Evolutionary conservation across 192 early-diverging fungal genomes (phyloP).

Genomic region (Endogone sp.): DNA sequence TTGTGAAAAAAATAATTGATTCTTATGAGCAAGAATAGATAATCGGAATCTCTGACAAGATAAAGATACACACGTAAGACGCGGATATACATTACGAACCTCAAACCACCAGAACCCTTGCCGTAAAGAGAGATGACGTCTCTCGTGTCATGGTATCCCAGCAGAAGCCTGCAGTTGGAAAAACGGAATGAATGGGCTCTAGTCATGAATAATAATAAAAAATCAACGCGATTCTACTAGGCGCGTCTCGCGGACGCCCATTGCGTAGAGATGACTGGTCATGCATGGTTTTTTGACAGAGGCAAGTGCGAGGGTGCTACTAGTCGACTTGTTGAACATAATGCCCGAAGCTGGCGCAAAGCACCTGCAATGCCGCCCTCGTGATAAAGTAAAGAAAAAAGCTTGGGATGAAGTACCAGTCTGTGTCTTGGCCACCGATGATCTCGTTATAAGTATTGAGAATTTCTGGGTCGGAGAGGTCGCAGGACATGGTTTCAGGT

Average conservation of each 20-base stretch:
- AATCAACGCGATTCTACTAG: neutral
- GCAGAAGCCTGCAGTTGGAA: constrained; percentile 42
- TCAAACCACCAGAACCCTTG: constrained; percentile 47
- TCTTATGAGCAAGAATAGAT: neutral
- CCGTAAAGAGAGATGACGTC: constrained; percentile 61
- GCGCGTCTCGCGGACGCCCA: neutral
- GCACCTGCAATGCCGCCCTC: no score
- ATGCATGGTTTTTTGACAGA: neutral
- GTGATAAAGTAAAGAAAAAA: no score
- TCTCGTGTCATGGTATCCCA: constrained; percentile 59
- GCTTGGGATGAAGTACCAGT: constrained; percentile 48
- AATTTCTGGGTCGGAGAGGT: constrained; percentile 57
- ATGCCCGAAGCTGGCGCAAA: no score
- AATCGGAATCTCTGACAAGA: neutral
- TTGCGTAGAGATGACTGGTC: neutral
- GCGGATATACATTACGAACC: constrained; percentile 4
- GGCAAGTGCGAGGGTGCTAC: no score
- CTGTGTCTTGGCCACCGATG: constrained; percentile 42
- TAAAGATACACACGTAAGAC: neutral
- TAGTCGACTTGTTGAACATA: no score
- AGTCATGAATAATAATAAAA: neutral
- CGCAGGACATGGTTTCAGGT: constrained; percentile 54
- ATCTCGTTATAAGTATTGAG: constrained; percentile 54
- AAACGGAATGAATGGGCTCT: neutral
- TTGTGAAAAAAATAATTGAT: no score